Percentiles rank a stretch among this genome's conserved stretches.
Evolutionary conservation across 768 basidiomycete species (phyloP).

Genomic region (Cantharellus anzutake): DNA sequence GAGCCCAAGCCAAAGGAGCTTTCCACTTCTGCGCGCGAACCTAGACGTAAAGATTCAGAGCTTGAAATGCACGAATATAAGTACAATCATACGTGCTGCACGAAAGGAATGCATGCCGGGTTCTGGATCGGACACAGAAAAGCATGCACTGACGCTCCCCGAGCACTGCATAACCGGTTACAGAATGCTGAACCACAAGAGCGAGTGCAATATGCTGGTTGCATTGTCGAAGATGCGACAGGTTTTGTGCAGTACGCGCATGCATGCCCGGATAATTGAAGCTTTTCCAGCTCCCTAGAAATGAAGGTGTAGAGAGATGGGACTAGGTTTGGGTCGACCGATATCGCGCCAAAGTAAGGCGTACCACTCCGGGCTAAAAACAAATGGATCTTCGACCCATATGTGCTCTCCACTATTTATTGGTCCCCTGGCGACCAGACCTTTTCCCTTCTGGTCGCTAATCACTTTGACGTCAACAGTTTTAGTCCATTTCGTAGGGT

Average conservation of each 20-base stretch:
- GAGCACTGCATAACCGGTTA: conserved; percentile 53
- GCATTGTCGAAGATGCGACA: conserved; percentile 32
- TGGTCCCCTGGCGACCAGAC: conserved; percentile 48
- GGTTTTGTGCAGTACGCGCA: conserved; percentile 49
- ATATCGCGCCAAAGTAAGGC: conserved; percentile 10
- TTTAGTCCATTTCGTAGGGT: conserved; percentile 39
- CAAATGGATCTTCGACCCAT: conserved; percentile 48
- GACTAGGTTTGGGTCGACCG: neutral
- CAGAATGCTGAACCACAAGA: conserved; percentile 42
- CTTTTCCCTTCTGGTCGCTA: conserved; percentile 57
- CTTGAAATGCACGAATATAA: neutral
- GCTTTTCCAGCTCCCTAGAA: conserved; percentile 56
- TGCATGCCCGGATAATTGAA: conserved; percentile 37
- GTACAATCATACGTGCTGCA: conserved; percentile 27
- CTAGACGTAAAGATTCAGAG: neutral
- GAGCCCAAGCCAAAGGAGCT: conserved; percentile 18
- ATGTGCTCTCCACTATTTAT: conserved; percentile 55
- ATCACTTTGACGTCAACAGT: conserved; percentile 54
- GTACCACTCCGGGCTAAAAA: conserved; percentile 42
- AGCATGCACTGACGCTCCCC: conserved; percentile 44
- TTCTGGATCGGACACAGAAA: conserved; percentile 61
- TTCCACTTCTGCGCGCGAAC: conserved; percentile 37
- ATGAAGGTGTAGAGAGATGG: neutral
- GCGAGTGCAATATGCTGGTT: conserved; percentile 38
- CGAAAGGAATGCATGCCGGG: conserved; percentile 39